A percentile compares a stretch with the other conserved stretches of the same genome.
Evolutionary conservation across 2,329 filamentous ascomycete genomes (phyloP).

Genomic region (Gremmenia infestans): DNA sequence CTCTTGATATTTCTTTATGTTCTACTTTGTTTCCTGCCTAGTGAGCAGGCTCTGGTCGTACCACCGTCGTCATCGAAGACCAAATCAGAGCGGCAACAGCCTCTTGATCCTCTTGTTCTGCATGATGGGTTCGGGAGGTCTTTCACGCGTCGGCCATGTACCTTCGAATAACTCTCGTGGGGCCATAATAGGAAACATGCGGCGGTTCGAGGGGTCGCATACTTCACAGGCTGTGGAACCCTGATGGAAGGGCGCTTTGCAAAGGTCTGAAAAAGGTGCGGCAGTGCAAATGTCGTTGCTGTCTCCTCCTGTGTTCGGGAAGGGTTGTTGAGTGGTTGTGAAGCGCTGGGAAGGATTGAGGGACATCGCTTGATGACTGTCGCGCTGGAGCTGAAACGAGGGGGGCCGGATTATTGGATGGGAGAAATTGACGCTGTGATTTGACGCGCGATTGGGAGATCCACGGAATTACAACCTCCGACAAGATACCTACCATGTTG

Average conservation of each 20-base stretch:
- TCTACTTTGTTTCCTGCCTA: constrained; percentile 22
- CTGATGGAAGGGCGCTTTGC: constrained; percentile 8
- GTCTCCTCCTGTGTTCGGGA: constrained; percentile 12
- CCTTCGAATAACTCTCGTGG: constrained; percentile 27
- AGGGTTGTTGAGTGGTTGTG: constrained; percentile 20
- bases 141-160: constrained; percentile 23
- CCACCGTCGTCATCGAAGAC: constrained; percentile 16
- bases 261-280: constrained; percentile 13
- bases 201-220: constrained; percentile 22
- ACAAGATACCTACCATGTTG: not conserved
- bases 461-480: not conserved
- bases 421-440: not conserved
- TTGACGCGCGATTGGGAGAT: constrained; percentile 11
- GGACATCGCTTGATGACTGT: constrained; percentile 10
- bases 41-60: not conserved
- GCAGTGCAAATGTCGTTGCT: constrained; percentile 11
- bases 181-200: constrained; percentile 16
- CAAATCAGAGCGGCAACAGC: constrained; percentile 3
- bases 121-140: constrained; percentile 5
- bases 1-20: constrained; percentile 15
- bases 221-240: constrained; percentile 14
- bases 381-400: constrained; percentile 5
- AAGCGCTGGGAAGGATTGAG: constrained; percentile 17
- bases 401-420: not conserved
- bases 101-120: not conserved